A percentile compares a stretch with the other conserved stretches of the same genome.
Conservation (phyloP, 257 asterid genomes). For the Solanum rostratum region DNA sequence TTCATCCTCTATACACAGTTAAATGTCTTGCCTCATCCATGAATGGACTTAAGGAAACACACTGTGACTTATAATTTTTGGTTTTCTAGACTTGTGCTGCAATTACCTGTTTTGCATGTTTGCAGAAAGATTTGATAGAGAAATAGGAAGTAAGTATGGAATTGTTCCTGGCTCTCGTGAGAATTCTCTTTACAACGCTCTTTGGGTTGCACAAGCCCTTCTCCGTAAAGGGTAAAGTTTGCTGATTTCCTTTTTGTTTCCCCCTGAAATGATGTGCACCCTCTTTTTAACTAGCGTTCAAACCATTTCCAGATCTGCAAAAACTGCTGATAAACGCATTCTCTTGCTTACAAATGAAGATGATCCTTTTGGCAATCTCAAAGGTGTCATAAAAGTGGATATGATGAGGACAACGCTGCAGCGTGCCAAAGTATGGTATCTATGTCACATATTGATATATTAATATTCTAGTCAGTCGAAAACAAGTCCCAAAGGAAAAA, state of each 20-base stretch:
- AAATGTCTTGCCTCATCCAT: background rate
- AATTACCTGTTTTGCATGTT: slow-evolving; percentile 5
- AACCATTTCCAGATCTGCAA: slow-evolving; percentile 51
- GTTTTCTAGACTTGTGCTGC: background rate
- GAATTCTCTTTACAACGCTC: slow-evolving; percentile 87
- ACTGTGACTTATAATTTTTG: background rate
- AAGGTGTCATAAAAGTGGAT: slow-evolving; percentile 79
- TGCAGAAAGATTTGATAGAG: slow-evolving; percentile 66
- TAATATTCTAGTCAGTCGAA: background rate
- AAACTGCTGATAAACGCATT: slow-evolving; percentile 76
- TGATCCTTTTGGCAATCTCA: slow-evolving; percentile 86
- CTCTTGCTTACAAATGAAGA: slow-evolving; percentile 87
- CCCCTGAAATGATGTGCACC: background rate
- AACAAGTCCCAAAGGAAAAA: background rate
- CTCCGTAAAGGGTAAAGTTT: slow-evolving; percentile 76
- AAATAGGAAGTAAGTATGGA: slow-evolving; percentile 78
- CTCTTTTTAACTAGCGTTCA: slow-evolving; percentile 2
- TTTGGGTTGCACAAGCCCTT: slow-evolving; percentile 95
- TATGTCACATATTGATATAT: background rate
- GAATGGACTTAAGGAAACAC: background rate
- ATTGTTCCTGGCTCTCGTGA: slow-evolving; percentile 82
- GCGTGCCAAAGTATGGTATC: slow-evolving; percentile 68
- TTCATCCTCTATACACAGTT: background rate
- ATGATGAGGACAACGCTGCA: slow-evolving; percentile 92
- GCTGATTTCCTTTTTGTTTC: background rate